Evolutionary conservation across 23 red algal species (phyloP), one percentile per base, ranked within the genome.

Genomic region (Pyropia haitanensis): DNA sequence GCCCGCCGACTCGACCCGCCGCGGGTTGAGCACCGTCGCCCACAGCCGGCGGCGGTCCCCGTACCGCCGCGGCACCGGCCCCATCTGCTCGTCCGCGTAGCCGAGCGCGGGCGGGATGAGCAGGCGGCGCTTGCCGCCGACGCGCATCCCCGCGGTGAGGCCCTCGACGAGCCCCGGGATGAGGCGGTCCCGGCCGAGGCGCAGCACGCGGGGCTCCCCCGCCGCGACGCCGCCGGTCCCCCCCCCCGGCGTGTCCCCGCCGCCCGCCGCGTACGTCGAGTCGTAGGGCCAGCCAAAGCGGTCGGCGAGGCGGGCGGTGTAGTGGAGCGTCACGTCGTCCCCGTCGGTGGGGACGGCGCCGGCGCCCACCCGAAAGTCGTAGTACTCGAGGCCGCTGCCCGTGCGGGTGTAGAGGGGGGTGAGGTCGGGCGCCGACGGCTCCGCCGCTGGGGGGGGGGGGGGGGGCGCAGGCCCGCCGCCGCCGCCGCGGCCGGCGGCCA

Each of bases 221-320:
- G 0, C 39, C 39, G 39, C 39, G 39, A 46, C 39, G 5, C 39
- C 39, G 4, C 55, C 81, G 14, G 28, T 59, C 1, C 71, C 71
- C 25, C 75, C 5, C 7, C 34, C 57, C 9, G 76, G 17, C 29
- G 39, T 70, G 14, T 68, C 49, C 13, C 68, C 73, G 18, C 65
- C 73, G 14, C 67, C 87, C 10, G 72, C 52, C 59, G 79, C 76
- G 25, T 65, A 58, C 23, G 20, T 67, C 27, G 23, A 23, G 53
- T 91, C 73, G 60, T 81, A 76, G 26, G 87, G 71, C 87, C 87
- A 91, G 29, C 87, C 87, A 53, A 82, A 91, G 14, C 87, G 68
- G 57, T 91, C 87, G 2, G 81, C 70, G 16, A 87, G 72, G 18
- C 81, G 81, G 14, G 71, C 81, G 13, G 81, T 87, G 71, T 72